Evolutionary conservation across 345 rosid genomes (phyloP).

Genomic region (Pistacia integerrima): DNA sequence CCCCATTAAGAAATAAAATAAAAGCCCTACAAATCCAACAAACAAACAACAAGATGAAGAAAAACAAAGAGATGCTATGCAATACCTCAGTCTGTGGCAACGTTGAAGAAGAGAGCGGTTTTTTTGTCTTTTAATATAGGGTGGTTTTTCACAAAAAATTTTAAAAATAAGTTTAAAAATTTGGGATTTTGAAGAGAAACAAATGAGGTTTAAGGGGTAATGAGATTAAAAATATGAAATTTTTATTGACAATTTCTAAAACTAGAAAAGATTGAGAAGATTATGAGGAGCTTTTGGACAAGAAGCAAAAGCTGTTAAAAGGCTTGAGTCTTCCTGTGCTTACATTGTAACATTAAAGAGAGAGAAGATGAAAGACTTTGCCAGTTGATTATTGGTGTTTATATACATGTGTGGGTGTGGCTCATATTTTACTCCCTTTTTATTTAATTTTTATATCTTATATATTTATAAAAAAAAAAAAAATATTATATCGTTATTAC

Average conservation of each 20-base stretch:
- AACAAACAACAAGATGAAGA: neutral
- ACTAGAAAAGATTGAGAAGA: neutral
- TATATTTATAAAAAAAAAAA: no score
- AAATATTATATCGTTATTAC: no score
- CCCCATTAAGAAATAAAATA: neutral
- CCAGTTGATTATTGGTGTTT: neutral
- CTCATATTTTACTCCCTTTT: neutral
- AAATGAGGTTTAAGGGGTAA: constrained; percentile 8
- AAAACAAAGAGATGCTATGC: neutral
- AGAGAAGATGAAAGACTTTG: neutral
- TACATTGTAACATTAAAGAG: neutral
- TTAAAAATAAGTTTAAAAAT: neutral
- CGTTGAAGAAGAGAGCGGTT: neutral
- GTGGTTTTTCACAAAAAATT: neutral
- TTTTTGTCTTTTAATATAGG: neutral
- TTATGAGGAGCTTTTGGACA: neutral
- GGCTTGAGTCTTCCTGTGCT: neutral
- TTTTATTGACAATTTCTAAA: neutral
- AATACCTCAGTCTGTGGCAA: neutral
- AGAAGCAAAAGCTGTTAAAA: neutral
- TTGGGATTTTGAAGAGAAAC: constrained; percentile 5
- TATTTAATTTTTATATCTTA: neutral
- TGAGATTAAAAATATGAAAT: neutral
- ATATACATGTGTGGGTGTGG: neutral
- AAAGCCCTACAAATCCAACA: neutral